Evolutionary conservation across 768 basidiomycete genomes (phyloP).

Genomic region (Tremella fuciformis): DNA sequence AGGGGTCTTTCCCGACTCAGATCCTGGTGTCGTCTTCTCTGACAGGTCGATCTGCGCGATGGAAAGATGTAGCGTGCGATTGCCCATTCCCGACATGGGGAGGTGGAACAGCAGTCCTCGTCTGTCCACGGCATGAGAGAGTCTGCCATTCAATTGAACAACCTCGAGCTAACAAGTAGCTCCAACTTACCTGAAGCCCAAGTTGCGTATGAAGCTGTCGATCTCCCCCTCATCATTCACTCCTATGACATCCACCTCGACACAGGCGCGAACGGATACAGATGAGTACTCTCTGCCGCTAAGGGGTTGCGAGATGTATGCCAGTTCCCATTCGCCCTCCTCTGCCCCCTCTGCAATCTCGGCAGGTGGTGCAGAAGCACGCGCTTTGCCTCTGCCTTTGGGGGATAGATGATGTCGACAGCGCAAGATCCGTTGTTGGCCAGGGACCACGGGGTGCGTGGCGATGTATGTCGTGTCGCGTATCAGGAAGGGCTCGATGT

Average conservation of each 20-base stretch:
- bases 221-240: slow-evolving; percentile 15
- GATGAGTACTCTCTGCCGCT: slow-evolving; percentile 31
- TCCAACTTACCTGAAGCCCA: slow-evolving; percentile 39
- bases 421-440: slow-evolving; percentile 27
- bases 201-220: slow-evolving; percentile 23
- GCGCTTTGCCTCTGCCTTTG: background rate
- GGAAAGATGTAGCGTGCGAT: slow-evolving; percentile 22
- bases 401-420: slow-evolving; percentile 13
- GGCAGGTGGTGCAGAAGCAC: background rate
- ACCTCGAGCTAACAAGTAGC: background rate
- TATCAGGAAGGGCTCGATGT: slow-evolving; percentile 20
- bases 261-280: slow-evolving; percentile 26
- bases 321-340: slow-evolving; percentile 22
- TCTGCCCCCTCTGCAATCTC: slow-evolving; percentile 11
- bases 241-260: slow-evolving; percentile 26
- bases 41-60: slow-evolving; percentile 13
- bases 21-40: background rate
- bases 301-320: slow-evolving; percentile 29
- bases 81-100: slow-evolving; percentile 16
- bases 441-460: slow-evolving; percentile 26
- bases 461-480: slow-evolving; percentile 24
- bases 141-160: slow-evolving; percentile 9
- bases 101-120: slow-evolving; percentile 28
- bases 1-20: slow-evolving; percentile 17
- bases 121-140: slow-evolving; percentile 28